Percentiles rank a stretch among this genome's conserved stretches.
These are phyloP conservation scores for Plenodomus tracheiphilus DNA, from an alignment of 2,329 filamentous ascomycete genomes.

Conservation along the genomic window DNA sequence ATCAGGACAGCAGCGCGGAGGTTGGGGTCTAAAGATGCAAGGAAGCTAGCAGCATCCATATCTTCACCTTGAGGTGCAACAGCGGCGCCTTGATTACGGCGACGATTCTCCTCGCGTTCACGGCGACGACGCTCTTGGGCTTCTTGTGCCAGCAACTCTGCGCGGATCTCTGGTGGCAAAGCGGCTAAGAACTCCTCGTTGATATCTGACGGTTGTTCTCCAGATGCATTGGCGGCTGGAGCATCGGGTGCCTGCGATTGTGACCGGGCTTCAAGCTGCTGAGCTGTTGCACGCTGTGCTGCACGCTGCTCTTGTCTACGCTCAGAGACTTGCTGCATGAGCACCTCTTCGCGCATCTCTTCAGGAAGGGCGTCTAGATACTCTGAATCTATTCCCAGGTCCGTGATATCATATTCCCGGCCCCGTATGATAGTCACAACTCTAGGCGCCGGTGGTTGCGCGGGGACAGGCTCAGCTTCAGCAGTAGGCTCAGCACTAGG, in stretches of 20 bases:
- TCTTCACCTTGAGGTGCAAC: constrained; percentile 61
- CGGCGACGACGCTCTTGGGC: constrained; percentile 84
- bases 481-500: constrained; percentile 28
- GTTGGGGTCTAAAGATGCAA: constrained; percentile 83
- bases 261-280: constrained; percentile 31
- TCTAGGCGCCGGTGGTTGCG: constrained; percentile 53
- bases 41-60: constrained; percentile 90
- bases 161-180: constrained; percentile 83
- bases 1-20: constrained; percentile 85
- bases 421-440: constrained; percentile 84
- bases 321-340: constrained; percentile 84
- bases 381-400: constrained; percentile 89
- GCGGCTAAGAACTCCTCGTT: constrained; percentile 94
- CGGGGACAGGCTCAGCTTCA: constrained; percentile 25
- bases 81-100: constrained; percentile 61
- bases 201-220: constrained; percentile 79
- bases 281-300: constrained; percentile 50
- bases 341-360: constrained; percentile 92
- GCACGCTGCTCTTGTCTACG: constrained; percentile 57
- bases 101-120: constrained; percentile 78
- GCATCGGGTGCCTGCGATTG: constrained; percentile 15
- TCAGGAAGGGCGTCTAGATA: constrained; percentile 98
- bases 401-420: constrained; percentile 88
- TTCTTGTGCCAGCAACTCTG: constrained; percentile 90
- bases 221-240: constrained; percentile 47